phyloP scores from a whole-genome alignment of 768 basidiomycete genomes.

The Asterophora parasitica region DNA sequence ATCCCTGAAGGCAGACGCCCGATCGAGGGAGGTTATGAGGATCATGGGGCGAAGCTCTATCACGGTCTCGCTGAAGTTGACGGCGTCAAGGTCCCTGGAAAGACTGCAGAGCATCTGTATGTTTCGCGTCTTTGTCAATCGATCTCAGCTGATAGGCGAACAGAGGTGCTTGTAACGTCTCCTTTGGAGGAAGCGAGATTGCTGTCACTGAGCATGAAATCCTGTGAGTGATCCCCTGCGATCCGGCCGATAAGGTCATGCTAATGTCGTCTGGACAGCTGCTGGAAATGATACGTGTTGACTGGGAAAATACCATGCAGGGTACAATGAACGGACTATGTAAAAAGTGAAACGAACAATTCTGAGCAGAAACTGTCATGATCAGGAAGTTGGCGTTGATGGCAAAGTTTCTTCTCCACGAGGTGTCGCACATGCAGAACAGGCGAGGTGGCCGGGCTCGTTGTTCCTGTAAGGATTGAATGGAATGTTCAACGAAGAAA shows the following conservation, averaged over 20 bases:
- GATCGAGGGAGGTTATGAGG: constrained; percentile 75
- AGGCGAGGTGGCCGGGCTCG: constrained; percentile 48
- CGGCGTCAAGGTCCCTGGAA: constrained; percentile 63
- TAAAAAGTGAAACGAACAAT: background rate
- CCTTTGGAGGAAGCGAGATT: constrained; percentile 43
- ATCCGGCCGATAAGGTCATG: background rate
- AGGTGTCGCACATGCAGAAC: constrained; percentile 56
- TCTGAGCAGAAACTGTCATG: background rate
- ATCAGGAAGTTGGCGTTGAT: background rate
- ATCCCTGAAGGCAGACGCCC: constrained; percentile 55
- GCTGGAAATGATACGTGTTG: constrained; percentile 25
- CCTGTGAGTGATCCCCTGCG: constrained; percentile 31
- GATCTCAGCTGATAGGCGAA: constrained; percentile 10
- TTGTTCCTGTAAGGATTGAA: constrained; percentile 39
- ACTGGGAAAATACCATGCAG: constrained; percentile 1
- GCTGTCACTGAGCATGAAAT: constrained; percentile 41
- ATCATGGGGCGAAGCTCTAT: constrained; percentile 58
- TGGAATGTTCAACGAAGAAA: background rate
- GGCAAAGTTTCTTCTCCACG: constrained; percentile 28
- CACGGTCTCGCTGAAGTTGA: constrained; percentile 56
- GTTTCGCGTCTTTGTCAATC: constrained; percentile 16
- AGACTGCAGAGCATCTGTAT: constrained; percentile 67
- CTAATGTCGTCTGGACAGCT: constrained; percentile 21
- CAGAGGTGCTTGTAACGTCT: constrained; percentile 39
- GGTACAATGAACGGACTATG: constrained; percentile 9